A percentile compares a stretch with the other conserved stretches of the same genome.
phyloP scores from a whole-genome alignment of 192 early-diverging fungal species.

The Podila minutissima region DNA sequence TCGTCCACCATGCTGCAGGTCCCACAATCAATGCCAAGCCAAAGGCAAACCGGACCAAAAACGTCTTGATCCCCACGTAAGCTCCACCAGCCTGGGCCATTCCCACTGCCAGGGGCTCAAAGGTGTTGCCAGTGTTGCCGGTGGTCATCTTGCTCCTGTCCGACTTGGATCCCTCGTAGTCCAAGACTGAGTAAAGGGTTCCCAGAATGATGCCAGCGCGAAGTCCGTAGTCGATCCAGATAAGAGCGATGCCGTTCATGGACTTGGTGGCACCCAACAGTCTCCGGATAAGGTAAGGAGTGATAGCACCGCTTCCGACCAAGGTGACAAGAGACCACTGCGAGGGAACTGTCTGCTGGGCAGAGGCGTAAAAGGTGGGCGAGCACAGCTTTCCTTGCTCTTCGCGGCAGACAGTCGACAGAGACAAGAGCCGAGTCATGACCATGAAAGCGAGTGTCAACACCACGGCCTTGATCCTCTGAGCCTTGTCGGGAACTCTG shows the following conservation, averaged over 20 bases:
- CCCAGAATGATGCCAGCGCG: conserved; percentile 64
- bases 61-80: conserved; percentile 54
- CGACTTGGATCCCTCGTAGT: conserved; percentile 51
- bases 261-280: conserved; percentile 61
- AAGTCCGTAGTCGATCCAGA: conserved; percentile 68
- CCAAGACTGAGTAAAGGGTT: conserved; percentile 65
- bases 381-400: conserved; percentile 85
- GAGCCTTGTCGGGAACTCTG: conserved; percentile 29
- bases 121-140: conserved; percentile 19
- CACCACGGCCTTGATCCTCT: conserved; percentile 51
- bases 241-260: conserved; percentile 58
- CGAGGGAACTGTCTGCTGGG: conserved; percentile 62
- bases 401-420: conserved; percentile 86
- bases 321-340: conserved; percentile 57
- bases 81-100: conserved; percentile 14
- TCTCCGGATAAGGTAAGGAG: conserved; percentile 49
- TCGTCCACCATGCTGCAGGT: conserved; percentile 60
- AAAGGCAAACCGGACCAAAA: conserved; percentile 63
- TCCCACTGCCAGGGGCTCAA: conserved; percentile 30
- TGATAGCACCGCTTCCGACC: conserved; percentile 54
- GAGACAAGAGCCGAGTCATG: conserved; percentile 61
- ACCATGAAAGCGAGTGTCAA: conserved; percentile 62
- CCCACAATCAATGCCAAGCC: conserved; percentile 65
- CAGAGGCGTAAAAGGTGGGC: conserved; percentile 82
- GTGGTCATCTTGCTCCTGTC: conserved; percentile 6